Conservation (phyloP, 2,329 filamentous ascomycete species). For the Cryphonectria japonica region DNA sequence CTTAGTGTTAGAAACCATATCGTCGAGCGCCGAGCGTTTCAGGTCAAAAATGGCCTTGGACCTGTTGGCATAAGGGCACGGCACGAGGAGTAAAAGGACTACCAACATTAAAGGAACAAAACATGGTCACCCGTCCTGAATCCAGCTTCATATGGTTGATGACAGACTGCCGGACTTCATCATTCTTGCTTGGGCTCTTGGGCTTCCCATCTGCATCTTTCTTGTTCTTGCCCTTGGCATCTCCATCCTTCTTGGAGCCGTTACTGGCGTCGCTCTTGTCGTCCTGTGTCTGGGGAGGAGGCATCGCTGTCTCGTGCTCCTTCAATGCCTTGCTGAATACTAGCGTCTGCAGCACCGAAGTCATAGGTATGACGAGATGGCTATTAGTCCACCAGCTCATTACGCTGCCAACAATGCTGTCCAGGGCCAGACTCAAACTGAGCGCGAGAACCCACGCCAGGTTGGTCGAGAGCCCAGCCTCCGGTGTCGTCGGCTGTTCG, state of each 20-base stretch:
- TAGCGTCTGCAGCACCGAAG: conserved; percentile 39
- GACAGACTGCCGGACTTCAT: conserved; percentile 40
- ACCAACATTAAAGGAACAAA: conserved; percentile 27
- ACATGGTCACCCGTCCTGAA: conserved; percentile 34
- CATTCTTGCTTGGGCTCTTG: conserved; percentile 30
- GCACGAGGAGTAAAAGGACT: background rate
- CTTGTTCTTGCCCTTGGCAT: conserved; percentile 13
- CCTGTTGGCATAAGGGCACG: background rate
- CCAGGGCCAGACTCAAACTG: conserved; percentile 37
- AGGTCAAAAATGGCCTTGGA: background rate
- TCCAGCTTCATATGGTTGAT: conserved; percentile 44
- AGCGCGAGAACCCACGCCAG: conserved; percentile 40
- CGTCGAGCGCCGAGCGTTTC: background rate
- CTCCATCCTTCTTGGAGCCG: conserved; percentile 26
- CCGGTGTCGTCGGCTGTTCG: conserved; percentile 32
- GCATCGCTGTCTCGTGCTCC: conserved; percentile 39
- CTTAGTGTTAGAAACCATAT: conserved; percentile 28
- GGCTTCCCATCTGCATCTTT: conserved; percentile 2
- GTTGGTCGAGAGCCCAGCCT: conserved; percentile 32
- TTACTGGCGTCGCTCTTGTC: conserved; percentile 28
- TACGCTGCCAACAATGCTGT: conserved; percentile 38
- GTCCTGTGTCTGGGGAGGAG: conserved; percentile 25
- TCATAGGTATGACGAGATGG: conserved; percentile 39
- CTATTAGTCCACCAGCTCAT: conserved; percentile 41
- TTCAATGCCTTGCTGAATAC: conserved; percentile 43